phyloP scores from a whole-genome alignment of 176 grass and related monocot genomes.

The Zoysia japonica region DNA sequence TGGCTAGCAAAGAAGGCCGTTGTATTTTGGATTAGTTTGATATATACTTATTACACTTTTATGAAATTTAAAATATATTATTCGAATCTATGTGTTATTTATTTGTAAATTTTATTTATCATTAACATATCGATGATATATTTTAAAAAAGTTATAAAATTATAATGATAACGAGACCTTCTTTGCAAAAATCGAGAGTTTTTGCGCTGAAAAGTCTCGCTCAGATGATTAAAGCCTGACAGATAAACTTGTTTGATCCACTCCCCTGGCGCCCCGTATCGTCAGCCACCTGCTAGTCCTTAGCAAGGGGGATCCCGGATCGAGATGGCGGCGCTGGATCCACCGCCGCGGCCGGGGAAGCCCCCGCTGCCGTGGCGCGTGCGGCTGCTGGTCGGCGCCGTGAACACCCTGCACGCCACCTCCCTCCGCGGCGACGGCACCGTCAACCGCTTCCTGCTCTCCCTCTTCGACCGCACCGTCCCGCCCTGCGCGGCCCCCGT shows the following conservation, averaged over 20 bases:
- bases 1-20: too few relatives aligned
- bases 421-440: conserved; percentile 49
- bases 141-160: too few relatives aligned
- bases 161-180: too few relatives aligned
- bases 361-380: conserved; percentile 39
- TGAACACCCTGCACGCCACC: conserved; percentile 23
- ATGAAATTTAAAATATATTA: too few relatives aligned
- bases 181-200: not conserved
- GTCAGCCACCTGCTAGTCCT: not conserved
- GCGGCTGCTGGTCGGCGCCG: conserved; percentile 25
- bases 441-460: conserved; percentile 54
- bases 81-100: too few relatives aligned
- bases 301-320: not conserved
- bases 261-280: not conserved
- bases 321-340: conserved; percentile 20
- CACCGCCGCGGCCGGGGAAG: not conserved
- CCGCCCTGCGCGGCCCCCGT: conserved; percentile 7
- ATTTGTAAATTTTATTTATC: too few relatives aligned
- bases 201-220: not conserved
- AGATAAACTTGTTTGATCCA: not conserved
- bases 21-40: too few relatives aligned
- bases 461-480: conserved; percentile 36
- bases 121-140: too few relatives aligned
- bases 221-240: not conserved
- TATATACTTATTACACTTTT: too few relatives aligned